A percentile compares a stretch with the other conserved stretches of the same genome.
phyloP scores from a whole-genome alignment of 1,139 yeast genomes.

The Arxiozyma telluris region DNA sequence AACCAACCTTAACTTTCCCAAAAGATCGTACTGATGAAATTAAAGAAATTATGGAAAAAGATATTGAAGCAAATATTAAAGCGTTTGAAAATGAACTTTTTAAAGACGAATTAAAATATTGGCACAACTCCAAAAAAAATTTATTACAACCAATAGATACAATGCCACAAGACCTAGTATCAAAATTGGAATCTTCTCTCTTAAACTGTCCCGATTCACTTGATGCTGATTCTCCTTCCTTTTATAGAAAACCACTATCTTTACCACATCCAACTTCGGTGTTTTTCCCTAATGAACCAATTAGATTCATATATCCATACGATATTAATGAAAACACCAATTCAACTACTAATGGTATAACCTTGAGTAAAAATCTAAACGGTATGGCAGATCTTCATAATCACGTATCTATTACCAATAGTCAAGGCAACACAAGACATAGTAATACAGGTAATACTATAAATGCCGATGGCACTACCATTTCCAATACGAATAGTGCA shows the following conservation, averaged over 20 bases:
- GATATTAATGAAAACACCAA: slow-evolving; percentile 29
- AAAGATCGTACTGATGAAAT: slow-evolving; percentile 25
- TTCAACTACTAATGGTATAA: background rate
- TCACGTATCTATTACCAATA: no score
- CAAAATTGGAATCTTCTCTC: slow-evolving; percentile 58
- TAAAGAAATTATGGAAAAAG: slow-evolving; percentile 21
- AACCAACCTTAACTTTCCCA: slow-evolving; percentile 14
- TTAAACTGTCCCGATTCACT: slow-evolving; percentile 88
- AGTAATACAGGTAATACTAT: background rate
- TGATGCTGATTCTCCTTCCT: slow-evolving; percentile 79
- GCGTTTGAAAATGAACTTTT: slow-evolving; percentile 29
- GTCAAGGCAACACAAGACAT: background rate
- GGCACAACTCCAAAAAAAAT: slow-evolving; percentile 26
- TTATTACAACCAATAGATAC: slow-evolving; percentile 27
- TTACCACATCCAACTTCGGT: slow-evolving; percentile 86
- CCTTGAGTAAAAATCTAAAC: background rate
- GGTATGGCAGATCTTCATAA: background rate
- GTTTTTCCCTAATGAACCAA: slow-evolving; percentile 87
- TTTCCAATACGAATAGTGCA: background rate
- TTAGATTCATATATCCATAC: slow-evolving; percentile 25
- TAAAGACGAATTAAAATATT: slow-evolving; percentile 24
- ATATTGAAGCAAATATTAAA: slow-evolving; percentile 14
- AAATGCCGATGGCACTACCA: background rate
- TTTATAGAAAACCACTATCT: slow-evolving; percentile 56
- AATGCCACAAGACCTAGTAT: slow-evolving; percentile 25